These are phyloP conservation scores for Ensete glaucum DNA, from an alignment of 176 grass and related monocot genomes.

Conservation along the genomic window DNA sequence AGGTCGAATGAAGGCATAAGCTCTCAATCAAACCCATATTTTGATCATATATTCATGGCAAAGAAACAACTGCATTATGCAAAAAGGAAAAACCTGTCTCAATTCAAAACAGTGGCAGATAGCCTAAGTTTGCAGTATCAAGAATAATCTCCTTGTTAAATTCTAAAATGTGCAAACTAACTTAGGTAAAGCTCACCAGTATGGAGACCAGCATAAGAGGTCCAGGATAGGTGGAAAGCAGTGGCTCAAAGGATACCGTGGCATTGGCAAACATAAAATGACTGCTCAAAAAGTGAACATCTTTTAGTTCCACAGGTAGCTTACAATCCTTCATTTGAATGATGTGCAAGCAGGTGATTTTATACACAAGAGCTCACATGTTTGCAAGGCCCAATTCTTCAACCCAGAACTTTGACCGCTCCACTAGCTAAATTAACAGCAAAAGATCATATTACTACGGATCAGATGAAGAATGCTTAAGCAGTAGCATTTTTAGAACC, in stretches of 20 bases:
- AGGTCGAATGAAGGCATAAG: slow-evolving; percentile 9
- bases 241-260: slow-evolving; percentile 59
- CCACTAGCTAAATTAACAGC: slow-evolving; percentile 54
- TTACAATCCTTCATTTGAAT: neutral
- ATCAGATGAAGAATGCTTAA: neutral
- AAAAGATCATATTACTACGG: slow-evolving; percentile 1
- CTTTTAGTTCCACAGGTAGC: neutral
- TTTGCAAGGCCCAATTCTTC: slow-evolving; percentile 61
- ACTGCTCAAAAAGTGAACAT: slow-evolving; percentile 26
- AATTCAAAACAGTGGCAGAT: neutral
- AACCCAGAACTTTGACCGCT: slow-evolving; percentile 69
- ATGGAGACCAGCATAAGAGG: slow-evolving; percentile 67
- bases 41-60: slow-evolving; percentile 1
- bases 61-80: slow-evolving; percentile 4
- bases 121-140: too few relatives aligned
- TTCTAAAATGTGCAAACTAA: neutral
- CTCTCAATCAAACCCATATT: neutral
- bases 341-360: neutral
- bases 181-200: slow-evolving; percentile 34
- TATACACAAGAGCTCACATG: slow-evolving; percentile 40
- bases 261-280: slow-evolving; percentile 92
- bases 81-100: neutral
- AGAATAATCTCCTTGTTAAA: neutral
- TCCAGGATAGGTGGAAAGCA: slow-evolving; percentile 62
- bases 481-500: slow-evolving; percentile 24